Conservation (phyloP, 2,329 filamentous ascomycete genomes). For the Fusarium pseudocircinatum region DNA sequence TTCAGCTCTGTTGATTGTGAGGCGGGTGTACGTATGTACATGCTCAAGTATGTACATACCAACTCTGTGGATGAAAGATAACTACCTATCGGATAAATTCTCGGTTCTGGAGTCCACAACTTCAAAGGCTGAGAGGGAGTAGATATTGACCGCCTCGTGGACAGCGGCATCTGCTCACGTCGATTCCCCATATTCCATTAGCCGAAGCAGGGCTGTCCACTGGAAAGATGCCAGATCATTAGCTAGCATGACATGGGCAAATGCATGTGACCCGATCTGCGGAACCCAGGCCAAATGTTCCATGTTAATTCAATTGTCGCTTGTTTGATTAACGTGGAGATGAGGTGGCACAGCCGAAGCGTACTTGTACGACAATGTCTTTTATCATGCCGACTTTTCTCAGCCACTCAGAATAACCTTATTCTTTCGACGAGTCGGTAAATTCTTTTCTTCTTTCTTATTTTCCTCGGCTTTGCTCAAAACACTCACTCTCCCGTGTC, state of each 20-base stretch:
- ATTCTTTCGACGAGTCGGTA: conserved; percentile 1
- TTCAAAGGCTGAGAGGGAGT: conserved; percentile 8
- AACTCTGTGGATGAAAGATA: conserved; percentile 24
- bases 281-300: conserved; percentile 12
- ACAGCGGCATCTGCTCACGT: conserved; percentile 17
- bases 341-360: conserved; percentile 28
- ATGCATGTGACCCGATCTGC: conserved; percentile 44
- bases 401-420: background rate
- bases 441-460: conserved; percentile 2
- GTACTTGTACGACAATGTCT: background rate
- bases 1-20: conserved; percentile 38
- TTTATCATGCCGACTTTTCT: conserved; percentile 14
- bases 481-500: background rate
- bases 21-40: conserved; percentile 21
- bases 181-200: conserved; percentile 22
- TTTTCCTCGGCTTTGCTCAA: background rate
- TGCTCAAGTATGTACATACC: background rate
- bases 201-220: conserved; percentile 30
- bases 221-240: conserved; percentile 36
- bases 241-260: conserved; percentile 20
- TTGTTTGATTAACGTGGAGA: conserved; percentile 22
- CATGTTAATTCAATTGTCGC: background rate
- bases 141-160: conserved; percentile 22
- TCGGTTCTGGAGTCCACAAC: conserved; percentile 3
- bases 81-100: conserved; percentile 19